Percentiles rank a stretch among this genome's conserved stretches.
Evolutionary conservation across 345 rosid species (phyloP).

Genomic region (Salix purpurea): DNA sequence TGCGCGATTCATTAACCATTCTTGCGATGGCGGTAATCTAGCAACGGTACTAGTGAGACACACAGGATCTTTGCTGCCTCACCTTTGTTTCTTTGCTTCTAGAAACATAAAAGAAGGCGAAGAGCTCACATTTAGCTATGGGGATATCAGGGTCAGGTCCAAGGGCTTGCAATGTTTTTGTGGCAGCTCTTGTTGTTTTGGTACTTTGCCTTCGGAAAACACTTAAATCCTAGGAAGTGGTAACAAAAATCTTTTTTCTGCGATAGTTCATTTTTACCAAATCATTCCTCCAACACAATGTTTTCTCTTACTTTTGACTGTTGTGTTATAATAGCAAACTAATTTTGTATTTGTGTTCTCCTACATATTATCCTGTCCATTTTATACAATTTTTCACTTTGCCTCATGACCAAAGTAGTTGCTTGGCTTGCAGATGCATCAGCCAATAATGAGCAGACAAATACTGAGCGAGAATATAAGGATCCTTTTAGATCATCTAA

Average conservation of each 20-base stretch:
- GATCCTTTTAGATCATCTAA: too few relatives aligned
- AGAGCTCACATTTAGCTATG: conserved; percentile 81
- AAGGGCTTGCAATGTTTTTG: conserved; percentile 63
- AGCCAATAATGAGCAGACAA: neutral
- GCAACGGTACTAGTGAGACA: conserved; percentile 54
- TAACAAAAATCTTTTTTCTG: neutral
- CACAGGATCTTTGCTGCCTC: conserved; percentile 60
- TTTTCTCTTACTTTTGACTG: too few relatives aligned
- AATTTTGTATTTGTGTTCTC: too few relatives aligned
- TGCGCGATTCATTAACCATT: conserved; percentile 82
- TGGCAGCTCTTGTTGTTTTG: conserved; percentile 60
- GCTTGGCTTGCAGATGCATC: neutral
- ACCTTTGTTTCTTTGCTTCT: conserved; percentile 77
- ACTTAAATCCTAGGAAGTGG: conserved; percentile 34
- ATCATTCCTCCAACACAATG: neutral
- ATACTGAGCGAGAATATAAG: too few relatives aligned
- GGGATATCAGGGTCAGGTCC: conserved; percentile 46
- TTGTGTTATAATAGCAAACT: too few relatives aligned
- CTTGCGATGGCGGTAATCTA: conserved; percentile 85
- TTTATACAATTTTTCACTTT: neutral
- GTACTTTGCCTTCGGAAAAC: conserved; percentile 65
- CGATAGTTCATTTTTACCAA: too few relatives aligned
- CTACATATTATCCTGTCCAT: neutral
- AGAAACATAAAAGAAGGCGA: conserved; percentile 55
- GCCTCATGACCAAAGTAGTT: neutral